phyloP scores from a whole-genome alignment of 768 basidiomycete genomes.

The Suillus variegatus region DNA sequence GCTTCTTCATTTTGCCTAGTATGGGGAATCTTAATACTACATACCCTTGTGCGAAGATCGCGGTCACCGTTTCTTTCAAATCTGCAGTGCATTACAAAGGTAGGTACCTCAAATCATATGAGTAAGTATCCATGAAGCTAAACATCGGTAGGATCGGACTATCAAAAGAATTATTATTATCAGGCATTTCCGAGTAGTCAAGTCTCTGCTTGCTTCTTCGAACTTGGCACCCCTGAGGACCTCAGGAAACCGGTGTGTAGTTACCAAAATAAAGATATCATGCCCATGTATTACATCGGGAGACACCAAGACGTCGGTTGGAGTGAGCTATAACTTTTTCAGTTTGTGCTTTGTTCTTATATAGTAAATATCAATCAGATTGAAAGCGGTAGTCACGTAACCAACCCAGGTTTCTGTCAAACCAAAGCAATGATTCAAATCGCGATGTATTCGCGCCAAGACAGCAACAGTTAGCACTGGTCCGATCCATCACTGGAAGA shows the following conservation, averaged over 20 bases:
- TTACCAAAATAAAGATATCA: not conserved
- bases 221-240: constrained; percentile 58
- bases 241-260: constrained; percentile 47
- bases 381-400: not conserved
- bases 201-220: constrained; percentile 51
- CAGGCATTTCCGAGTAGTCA: constrained; percentile 53
- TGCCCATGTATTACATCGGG: constrained; percentile 28
- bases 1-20: not conserved
- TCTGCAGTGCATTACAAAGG: constrained; percentile 49
- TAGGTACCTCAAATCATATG: constrained; percentile 17
- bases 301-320: constrained; percentile 49
- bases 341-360: constrained; percentile 4
- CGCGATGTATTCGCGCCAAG: constrained; percentile 35
- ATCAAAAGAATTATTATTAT: constrained; percentile 45
- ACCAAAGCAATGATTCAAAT: not conserved
- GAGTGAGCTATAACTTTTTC: constrained; percentile 37
- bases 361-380: not conserved
- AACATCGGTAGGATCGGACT: constrained; percentile 24
- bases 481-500: constrained; percentile 43
- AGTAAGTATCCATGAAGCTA: not conserved
- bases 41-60: constrained; percentile 35
- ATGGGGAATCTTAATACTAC: not conserved
- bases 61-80: constrained; percentile 38
- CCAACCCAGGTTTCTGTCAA: not conserved
- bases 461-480: constrained; percentile 44